Conservation (phyloP, 768 basidiomycete species). For the Boletus insuetus region DNA sequence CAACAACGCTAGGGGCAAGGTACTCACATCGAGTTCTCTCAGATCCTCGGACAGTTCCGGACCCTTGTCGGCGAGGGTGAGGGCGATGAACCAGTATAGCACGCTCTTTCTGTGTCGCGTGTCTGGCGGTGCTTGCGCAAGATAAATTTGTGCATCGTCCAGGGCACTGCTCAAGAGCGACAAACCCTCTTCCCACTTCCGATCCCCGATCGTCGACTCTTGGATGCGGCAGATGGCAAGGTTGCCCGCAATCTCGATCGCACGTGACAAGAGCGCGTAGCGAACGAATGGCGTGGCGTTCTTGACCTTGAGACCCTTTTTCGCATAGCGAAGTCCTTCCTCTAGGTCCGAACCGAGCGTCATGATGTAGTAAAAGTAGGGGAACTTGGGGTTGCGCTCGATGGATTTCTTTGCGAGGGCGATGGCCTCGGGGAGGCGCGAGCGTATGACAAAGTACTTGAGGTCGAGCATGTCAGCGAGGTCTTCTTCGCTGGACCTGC, state of each 20-base stretch:
- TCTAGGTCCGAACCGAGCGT: conserved; percentile 47
- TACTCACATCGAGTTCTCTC: conserved; percentile 46
- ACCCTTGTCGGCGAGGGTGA: conserved; percentile 51
- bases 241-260: conserved; percentile 57
- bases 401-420: conserved; percentile 45
- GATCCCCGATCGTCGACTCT: conserved; percentile 39
- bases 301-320: conserved; percentile 63
- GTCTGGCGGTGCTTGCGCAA: conserved; percentile 58
- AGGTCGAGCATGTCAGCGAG: conserved; percentile 64
- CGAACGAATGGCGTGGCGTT: conserved; percentile 53
- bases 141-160: conserved; percentile 57
- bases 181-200: conserved; percentile 56
- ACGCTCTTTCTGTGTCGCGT: conserved; percentile 58
- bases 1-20: background rate
- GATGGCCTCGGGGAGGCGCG: conserved; percentile 48
- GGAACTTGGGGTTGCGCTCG: conserved; percentile 53
- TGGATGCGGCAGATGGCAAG: conserved; percentile 51
- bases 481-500: conserved; percentile 43
- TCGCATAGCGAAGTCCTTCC: conserved; percentile 57
- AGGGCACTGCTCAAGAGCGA: conserved; percentile 58
- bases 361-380: conserved; percentile 65
- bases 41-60: conserved; percentile 48
- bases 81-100: conserved; percentile 55
- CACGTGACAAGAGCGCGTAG: conserved; percentile 57
- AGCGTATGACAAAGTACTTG: conserved; percentile 53